Conservation (phyloP, 495 filamentous ascomycete genomes). For the Penicillium angulare region DNA sequence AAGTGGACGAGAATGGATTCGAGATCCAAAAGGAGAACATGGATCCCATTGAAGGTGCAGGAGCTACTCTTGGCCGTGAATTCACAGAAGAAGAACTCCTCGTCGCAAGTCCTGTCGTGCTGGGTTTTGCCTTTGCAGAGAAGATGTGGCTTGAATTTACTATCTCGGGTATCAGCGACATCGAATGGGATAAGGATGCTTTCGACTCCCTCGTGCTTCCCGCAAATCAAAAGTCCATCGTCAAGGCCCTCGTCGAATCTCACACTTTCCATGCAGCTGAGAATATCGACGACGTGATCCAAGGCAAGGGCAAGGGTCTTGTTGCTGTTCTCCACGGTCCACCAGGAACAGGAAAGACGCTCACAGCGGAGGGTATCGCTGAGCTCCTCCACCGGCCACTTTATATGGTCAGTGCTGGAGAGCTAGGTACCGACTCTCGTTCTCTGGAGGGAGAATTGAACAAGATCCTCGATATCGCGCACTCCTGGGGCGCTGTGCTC, state of each 20-base stretch:
- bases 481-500: constrained; percentile 81
- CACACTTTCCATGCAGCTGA: constrained; percentile 79
- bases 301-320: constrained; percentile 74
- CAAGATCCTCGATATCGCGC: constrained; percentile 82
- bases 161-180: constrained; percentile 78
- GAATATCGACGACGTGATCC: constrained; percentile 82
- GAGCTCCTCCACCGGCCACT: constrained; percentile 79
- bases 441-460: constrained; percentile 76
- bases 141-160: constrained; percentile 92
- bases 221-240: constrained; percentile 73
- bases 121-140: constrained; percentile 91
- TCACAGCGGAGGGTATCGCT: constrained; percentile 85
- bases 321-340: constrained; percentile 79
- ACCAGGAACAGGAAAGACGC: constrained; percentile 83
- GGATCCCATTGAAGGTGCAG: constrained; percentile 46
- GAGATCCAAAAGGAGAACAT: constrained; percentile 67
- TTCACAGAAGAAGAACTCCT: constrained; percentile 87
- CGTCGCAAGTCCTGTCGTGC: constrained; percentile 83
- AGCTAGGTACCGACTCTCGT: constrained; percentile 77
- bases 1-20: constrained; percentile 59
- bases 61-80: constrained; percentile 40
- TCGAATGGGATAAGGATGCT: constrained; percentile 78
- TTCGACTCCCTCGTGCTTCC: constrained; percentile 77
- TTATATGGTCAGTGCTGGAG: constrained; percentile 81
- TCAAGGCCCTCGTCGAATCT: constrained; percentile 74